A percentile compares a stretch with the other conserved stretches of the same genome.
Conservation (phyloP, 257 asterid genomes). For the Haberlea rhodopensis region DNA sequence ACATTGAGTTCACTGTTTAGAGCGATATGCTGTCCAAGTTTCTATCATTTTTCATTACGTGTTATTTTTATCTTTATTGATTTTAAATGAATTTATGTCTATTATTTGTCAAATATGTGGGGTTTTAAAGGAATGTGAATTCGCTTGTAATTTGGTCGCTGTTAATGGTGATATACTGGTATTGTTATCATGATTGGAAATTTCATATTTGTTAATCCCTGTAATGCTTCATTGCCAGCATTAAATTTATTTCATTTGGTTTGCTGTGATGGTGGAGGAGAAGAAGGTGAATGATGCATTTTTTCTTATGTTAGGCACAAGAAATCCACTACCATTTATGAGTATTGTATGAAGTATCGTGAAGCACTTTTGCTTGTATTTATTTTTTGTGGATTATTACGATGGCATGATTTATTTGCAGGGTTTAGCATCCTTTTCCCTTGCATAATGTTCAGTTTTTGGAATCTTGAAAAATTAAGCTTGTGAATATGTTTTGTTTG, state of each 20-base stretch:
- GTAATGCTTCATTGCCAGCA: neutral
- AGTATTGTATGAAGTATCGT: neutral
- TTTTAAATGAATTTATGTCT: neutral
- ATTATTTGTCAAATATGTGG: neutral
- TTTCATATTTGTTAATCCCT: neutral
- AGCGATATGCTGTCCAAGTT: neutral
- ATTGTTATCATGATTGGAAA: neutral
- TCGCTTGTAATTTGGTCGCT: neutral
- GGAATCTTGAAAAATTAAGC: conserved; percentile 8
- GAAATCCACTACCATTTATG: too few species aligned
- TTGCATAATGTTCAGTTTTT: neutral
- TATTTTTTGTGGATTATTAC: neutral
- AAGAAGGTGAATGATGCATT: neutral
- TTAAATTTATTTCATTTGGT: conserved; percentile 1
- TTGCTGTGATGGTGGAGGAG: neutral
- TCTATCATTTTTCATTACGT: neutral
- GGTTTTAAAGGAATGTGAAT: neutral
- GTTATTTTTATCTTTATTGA: neutral
- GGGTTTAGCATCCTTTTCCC: neutral
- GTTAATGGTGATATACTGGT: conserved; percentile 1
- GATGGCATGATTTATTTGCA: neutral
- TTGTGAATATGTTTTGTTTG: too few species aligned
- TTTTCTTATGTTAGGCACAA: too few species aligned
- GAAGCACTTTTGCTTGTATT: neutral
- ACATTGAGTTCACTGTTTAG: neutral